Base-by-base conservation (phyloP, 176 grass and related monocot species). In the Oryza punctata region DNA sequence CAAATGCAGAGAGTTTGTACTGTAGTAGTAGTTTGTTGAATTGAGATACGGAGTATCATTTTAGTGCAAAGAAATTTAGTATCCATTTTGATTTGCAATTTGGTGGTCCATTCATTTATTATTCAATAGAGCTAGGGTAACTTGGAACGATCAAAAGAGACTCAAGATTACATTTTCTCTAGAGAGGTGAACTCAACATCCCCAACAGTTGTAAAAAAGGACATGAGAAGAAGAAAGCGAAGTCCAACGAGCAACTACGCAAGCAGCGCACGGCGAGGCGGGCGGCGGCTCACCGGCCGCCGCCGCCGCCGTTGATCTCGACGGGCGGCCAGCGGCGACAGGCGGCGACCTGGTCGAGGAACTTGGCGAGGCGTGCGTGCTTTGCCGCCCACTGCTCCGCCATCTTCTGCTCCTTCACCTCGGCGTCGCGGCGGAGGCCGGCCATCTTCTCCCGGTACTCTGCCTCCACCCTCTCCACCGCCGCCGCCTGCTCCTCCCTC, bases 371-470 rank as follows among this genome's bases (percentile, higher is more conserved):
- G 68, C 93, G 89, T 0, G 83, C 78, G 77, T 99, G 97, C 83
- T 99, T 99, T 33, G 87, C 78, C 5, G 91, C 93, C 97, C 97
- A 99, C 79, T 96, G 97, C 75, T 99, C 97, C 2, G 88, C 93
- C 83, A 94, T 86, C 63, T 99, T 96, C 85, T 96, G 91, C 70
- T 99, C 97, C 89, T 99, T 99, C 15, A 85, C 41, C 73, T 94
- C 86, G 3, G 97, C 93, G 69, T 99, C 97, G 25, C 90, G 94
- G 54, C 88, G 84, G 68, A 99, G 84, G 1, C 86, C 91, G 8
- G 82, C 50, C 0, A 96, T 88, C 91, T 92, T 94, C 59, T 96
- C 97, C 27, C 91, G 63, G 88, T 92, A 89, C 72, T 99, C 93
- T 10, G 78, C 65, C 33, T 99, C 97, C 3, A 94, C 79, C 70